These are phyloP conservation scores for Beauveria medogensis DNA, from an alignment of 2,329 filamentous ascomycete species.

Conservation along the genomic window DNA sequence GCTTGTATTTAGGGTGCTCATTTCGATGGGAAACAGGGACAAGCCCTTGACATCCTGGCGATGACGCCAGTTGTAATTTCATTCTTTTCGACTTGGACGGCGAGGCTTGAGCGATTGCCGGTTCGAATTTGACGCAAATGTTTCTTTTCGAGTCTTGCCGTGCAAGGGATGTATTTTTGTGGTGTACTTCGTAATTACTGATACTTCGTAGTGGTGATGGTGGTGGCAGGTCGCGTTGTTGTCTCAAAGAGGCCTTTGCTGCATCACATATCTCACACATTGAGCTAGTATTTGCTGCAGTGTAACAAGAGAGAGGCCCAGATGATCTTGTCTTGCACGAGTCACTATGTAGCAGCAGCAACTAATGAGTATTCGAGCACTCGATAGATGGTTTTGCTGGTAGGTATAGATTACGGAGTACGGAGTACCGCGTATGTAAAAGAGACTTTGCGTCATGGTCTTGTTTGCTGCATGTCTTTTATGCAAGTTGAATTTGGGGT, in stretches of 20 bases:
- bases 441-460: background rate
- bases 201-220: background rate
- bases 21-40: background rate
- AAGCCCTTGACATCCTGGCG: background rate
- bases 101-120: background rate
- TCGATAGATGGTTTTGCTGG: no score
- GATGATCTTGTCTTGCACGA: background rate
- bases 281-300: background rate
- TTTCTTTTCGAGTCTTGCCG: background rate
- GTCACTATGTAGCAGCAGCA: background rate
- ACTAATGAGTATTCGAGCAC: background rate
- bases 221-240: background rate
- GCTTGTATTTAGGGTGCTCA: background rate
- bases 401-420: no score
- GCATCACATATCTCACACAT: background rate
- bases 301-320: background rate
- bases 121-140: background rate
- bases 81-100: background rate
- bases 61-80: conserved; percentile 12
- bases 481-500: background rate
- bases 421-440: background rate
- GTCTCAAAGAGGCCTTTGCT: background rate
- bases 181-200: background rate
- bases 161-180: background rate
- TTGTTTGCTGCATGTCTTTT: conserved; percentile 8